A percentile compares a stretch with the other conserved stretches of the same genome.
phyloP scores from a whole-genome alignment of 2,329 filamentous ascomycete genomes.

The Exophiala dermatitidis region DNA sequence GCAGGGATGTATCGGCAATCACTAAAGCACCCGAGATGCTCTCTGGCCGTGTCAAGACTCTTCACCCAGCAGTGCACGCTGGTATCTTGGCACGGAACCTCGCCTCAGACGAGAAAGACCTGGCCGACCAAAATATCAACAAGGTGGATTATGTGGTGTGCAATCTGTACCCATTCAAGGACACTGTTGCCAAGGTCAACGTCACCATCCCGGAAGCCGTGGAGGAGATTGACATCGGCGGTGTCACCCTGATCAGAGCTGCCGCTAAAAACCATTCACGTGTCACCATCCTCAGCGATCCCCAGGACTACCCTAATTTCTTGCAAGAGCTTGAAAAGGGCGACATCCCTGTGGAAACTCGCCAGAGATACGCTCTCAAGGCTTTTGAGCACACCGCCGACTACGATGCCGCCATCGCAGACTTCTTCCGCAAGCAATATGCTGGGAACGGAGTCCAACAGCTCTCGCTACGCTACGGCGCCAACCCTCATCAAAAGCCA shows the following conservation, averaged over 20 bases:
- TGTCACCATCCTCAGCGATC: constrained; percentile 93
- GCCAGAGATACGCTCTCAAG: constrained; percentile 88
- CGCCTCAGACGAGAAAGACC: constrained; percentile 91
- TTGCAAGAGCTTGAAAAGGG: constrained; percentile 81
- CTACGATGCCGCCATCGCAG: constrained; percentile 89
- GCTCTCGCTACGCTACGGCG: constrained; percentile 81
- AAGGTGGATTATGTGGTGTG: constrained; percentile 95
- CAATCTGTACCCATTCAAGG: constrained; percentile 99
- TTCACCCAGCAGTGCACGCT: constrained; percentile 84
- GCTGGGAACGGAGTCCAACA: constrained; percentile 77
- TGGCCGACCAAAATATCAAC: constrained; percentile 87
- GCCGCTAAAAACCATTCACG: constrained; percentile 96
- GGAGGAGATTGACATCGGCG: constrained; percentile 97
- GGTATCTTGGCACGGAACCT: constrained; percentile 87
- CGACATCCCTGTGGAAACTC: constrained; percentile 75
- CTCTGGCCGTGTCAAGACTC: constrained; percentile 83
- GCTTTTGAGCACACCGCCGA: constrained; percentile 97
- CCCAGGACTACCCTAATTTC: constrained; percentile 88
- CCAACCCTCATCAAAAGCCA: constrained; percentile 97
- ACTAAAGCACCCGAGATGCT: constrained; percentile 97
- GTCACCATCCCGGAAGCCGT: constrained; percentile 95
- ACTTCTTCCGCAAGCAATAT: constrained; percentile 97
- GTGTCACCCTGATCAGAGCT: constrained; percentile 90
- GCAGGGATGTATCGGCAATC: constrained; percentile 94
- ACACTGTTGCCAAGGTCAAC: constrained; percentile 93